phyloP scores from a whole-genome alignment of 31 red algal species.

The Odonthalia washingtoniensis region DNA sequence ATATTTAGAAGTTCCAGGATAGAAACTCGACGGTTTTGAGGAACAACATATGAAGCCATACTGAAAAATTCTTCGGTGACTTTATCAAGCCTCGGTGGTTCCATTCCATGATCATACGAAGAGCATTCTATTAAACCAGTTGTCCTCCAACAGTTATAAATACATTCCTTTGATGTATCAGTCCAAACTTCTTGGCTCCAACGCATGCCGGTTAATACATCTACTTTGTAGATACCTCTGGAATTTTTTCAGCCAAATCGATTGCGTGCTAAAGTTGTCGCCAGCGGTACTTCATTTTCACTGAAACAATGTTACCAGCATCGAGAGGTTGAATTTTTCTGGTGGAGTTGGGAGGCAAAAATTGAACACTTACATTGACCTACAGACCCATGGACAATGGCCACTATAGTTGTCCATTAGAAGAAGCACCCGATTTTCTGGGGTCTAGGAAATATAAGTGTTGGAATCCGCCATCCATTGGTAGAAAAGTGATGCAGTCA shows the following conservation, averaged over 20 bases:
- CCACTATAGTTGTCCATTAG: slow-evolving; percentile 37
- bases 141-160: slow-evolving; percentile 19
- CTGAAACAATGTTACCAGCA: slow-evolving; percentile 25
- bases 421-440: background rate
- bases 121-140: background rate
- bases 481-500: slow-evolving; percentile 37
- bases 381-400: slow-evolving; percentile 13
- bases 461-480: slow-evolving; percentile 6
- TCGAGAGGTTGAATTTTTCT: slow-evolving; percentile 27
- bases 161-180: slow-evolving; percentile 9
- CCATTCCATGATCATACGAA: background rate
- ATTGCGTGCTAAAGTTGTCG: slow-evolving; percentile 23
- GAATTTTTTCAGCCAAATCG: background rate
- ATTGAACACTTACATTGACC: slow-evolving; percentile 14
- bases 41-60: background rate
- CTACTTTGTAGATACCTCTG: slow-evolving; percentile 32
- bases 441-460: background rate
- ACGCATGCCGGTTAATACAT: slow-evolving; percentile 18
- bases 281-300: slow-evolving; percentile 30
- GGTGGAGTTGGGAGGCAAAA: slow-evolving; percentile 31
- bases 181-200: slow-evolving; percentile 22
- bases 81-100: background rate
- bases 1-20: background rate
- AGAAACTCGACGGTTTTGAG: background rate
- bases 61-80: background rate